Evolutionary conservation across 2,329 filamentous ascomycete species (phyloP), one percentile per base, ranked within the genome.

Genomic region (Penicillium sp.): DNA sequence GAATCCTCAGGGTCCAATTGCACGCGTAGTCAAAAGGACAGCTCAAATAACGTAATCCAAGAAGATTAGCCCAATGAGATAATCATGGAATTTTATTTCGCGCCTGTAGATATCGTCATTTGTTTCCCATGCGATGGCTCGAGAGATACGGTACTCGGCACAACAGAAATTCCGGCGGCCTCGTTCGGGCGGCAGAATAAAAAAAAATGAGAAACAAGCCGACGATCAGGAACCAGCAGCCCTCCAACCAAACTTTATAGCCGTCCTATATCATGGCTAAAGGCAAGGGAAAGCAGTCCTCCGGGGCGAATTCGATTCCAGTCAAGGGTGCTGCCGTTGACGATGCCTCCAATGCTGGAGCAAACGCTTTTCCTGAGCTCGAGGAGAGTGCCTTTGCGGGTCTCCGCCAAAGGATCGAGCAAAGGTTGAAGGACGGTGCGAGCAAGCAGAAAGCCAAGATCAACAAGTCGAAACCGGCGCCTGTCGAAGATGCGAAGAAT

Each of bases 391-490:
- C 76, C 52, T 77, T 80, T 61, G 76, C 76, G 50, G 77, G 74
- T 56, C 70, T 80, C 58, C 77, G 77, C 64, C 72, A 78, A 64
- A 76, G 75, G 68, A 77, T 80, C 60, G 76, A 81, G 68, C 73
- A 76, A 64, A 77, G 72, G 55, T 69, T 77, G 68, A 75, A 77
- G 63, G 73, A 71, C 47, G 73, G 67, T 58, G 66, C 67, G 19
- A 62, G 66, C 19, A 75, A 76, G 35, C 69, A 78, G 57, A 72
- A 70, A 46, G 64, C 70, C 60, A 73, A 73, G 45, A 73, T 71
- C 26, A 65, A 61, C 19, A 72, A 74, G 50, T n/a, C 62, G 11
- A 70, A 75, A 7, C 48, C 65, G 26, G 66, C 63, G 26, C 23
- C 69, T 11, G 69, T 68, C 11, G 59, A 66, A 52, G 49, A 64